A percentile compares a stretch with the other conserved stretches of the same genome.
These are phyloP conservation scores for Pelargonium myrrhifolium DNA, from an alignment of 441 rosid species.

Conservation along the genomic window DNA sequence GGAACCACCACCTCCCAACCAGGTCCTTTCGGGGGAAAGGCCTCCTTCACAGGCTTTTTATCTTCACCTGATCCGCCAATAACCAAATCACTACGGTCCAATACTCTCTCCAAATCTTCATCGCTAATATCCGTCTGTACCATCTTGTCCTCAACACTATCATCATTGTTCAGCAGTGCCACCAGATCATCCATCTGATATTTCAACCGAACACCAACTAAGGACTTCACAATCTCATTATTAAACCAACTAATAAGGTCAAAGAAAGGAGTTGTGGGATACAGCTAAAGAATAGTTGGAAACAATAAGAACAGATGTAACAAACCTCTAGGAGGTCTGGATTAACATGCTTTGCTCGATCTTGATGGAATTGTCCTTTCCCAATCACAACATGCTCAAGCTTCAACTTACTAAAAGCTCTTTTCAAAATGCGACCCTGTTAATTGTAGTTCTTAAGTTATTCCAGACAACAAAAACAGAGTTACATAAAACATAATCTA, in stretches of 20 bases:
- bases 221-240: not conserved
- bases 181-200: constrained; percentile 76
- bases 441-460: constrained; percentile 19
- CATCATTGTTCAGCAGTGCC: constrained; percentile 62
- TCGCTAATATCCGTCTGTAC: constrained; percentile 80
- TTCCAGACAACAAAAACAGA: constrained; percentile 10
- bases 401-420: constrained; percentile 87
- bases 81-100: constrained; percentile 73
- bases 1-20: constrained; percentile 97
- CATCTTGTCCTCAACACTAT: constrained; percentile 78
- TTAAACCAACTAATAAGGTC: not conserved
- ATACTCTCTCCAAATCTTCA: constrained; percentile 58
- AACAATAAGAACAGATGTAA: not conserved
- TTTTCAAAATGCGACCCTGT: constrained; percentile 85
- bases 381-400: constrained; percentile 95
- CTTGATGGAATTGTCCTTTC: constrained; percentile 93
- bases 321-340: constrained; percentile 43
- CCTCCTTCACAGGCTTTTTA: constrained; percentile 18
- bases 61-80: constrained; percentile 17
- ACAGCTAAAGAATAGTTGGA: not conserved
- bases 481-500: not conserved
- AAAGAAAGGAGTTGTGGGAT: too few relatives aligned
- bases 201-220: not conserved
- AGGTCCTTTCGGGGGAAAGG: constrained; percentile 73
- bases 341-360: constrained; percentile 38